Base-by-base conservation (phyloP, 2,329 filamentous ascomycete species). In the Coniochaeta hoffmannii region DNA sequence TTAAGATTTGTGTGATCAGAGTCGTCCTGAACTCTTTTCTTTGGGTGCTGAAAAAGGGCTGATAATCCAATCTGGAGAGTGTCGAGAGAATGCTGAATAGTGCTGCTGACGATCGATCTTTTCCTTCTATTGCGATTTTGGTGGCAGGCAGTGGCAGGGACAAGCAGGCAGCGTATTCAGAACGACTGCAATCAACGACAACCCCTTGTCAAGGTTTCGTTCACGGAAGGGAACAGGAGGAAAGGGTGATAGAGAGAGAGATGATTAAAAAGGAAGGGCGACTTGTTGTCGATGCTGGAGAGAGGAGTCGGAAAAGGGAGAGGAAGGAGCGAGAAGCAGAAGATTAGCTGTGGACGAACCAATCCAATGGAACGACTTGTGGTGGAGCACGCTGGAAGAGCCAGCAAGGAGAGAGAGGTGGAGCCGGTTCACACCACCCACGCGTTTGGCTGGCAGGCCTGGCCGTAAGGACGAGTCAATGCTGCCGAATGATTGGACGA, bases 151-250 rank as follows among this genome's bases (percentile, higher is more conserved):
- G 30, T n/a, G 31, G 19, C 50, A 36, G 50, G 26, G 15, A 36
- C 49, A 57, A 56, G 44, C 50, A 38, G n/a, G 34, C 50, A 57
- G 52, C 52, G 38, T 53, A 56, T 51, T 55, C 57, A 67, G 64
- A 63, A 64, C 61, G 63, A 62, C 66, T 62, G 66, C 63, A 64
- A 64, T 63, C 64, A 66, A 65, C 65, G 63, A 66, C 50, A 35
- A 60, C 57, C 55, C 58, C 54, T 60, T 61, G 63, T n/a, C n/a
- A n/a, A 63, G 63, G 63, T 46, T n/a, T n/a, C n/a, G n/a, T n/a
- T 46, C 41, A 46, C 41, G 22, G 41, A 28, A 46, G 26, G 24
- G 41, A 46, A 46, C 19, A 68, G 65, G 65, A 65, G 63, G 63
- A 66, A 66, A 63, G 64, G 61, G 60, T 60, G 61, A 57, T 61